These are phyloP conservation scores for Yarrowia sp. DNA, from an alignment of 805 yeast species.

Conservation along the genomic window DNA sequence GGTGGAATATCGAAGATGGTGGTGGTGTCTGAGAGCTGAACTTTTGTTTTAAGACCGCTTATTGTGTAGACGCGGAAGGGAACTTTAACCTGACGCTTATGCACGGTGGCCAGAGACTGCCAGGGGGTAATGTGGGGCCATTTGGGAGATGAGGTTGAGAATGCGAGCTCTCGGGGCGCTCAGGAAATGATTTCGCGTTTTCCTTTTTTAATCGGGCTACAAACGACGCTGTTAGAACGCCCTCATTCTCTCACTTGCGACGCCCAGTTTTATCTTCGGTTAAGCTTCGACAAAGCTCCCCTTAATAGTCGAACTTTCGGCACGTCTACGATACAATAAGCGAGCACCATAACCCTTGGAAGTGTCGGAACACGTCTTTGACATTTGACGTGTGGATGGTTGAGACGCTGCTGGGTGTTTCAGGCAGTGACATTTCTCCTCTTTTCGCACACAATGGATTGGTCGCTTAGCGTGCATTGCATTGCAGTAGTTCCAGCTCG, in stretches of 20 bases:
- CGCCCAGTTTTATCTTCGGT: neutral
- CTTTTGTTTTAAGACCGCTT: neutral
- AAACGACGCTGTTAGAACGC: neutral
- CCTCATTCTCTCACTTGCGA: neutral
- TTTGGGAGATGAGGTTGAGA: too few species aligned
- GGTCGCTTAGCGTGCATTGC: slow-evolving; percentile 32
- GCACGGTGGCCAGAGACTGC: neutral
- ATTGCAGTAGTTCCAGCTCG: neutral
- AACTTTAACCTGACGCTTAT: slow-evolving; percentile 4
- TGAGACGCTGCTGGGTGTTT: neutral
- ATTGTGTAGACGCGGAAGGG: neutral
- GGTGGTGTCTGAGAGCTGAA: neutral
- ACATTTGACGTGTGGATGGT: neutral
- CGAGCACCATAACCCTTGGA: neutral
- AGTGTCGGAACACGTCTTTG: neutral
- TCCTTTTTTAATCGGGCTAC: neutral
- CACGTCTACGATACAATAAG: neutral
- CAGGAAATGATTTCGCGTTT: neutral
- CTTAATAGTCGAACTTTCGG: neutral
- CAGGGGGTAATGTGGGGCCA: neutral
- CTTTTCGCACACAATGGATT: neutral
- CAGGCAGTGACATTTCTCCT: neutral
- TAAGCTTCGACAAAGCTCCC: slow-evolving; percentile 5
- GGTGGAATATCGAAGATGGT: neutral
- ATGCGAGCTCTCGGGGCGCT: too few species aligned